These are phyloP conservation scores for Jamesozyma jinghongensis DNA, from an alignment of 805 yeast genomes.

Conservation along the genomic window DNA sequence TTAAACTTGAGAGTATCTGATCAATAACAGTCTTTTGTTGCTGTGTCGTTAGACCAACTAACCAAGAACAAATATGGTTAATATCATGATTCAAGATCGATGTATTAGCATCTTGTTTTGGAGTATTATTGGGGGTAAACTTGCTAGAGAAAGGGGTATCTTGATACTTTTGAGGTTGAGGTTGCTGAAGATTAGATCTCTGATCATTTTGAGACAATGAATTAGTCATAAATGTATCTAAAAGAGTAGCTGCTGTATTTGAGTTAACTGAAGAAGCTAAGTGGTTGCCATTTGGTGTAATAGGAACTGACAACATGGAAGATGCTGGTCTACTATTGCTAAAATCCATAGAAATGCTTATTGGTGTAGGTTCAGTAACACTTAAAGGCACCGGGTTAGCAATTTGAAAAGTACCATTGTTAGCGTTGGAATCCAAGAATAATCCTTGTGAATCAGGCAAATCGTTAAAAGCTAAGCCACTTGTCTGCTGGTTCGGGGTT, in stretches of 20 bases:
- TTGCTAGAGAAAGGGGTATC: slow-evolving; percentile 4
- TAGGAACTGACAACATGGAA: slow-evolving; percentile 16
- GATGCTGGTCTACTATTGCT: background rate
- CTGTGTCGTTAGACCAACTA: slow-evolving; percentile 39
- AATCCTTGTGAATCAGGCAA: background rate
- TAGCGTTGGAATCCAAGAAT: background rate
- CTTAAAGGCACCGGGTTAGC: background rate
- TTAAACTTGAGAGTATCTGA: slow-evolving; percentile 41
- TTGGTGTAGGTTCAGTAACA: background rate
- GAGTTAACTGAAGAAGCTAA: background rate
- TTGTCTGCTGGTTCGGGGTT: background rate
- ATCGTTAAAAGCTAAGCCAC: slow-evolving; percentile 2
- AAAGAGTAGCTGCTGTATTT: background rate
- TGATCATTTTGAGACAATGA: background rate
- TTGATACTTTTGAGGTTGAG: slow-evolving; percentile 7
- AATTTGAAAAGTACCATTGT: background rate
- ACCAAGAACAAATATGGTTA: slow-evolving; percentile 42
- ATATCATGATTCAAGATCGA: slow-evolving; percentile 40
- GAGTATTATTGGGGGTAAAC: background rate
- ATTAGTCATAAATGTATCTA: background rate
- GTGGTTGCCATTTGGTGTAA: slow-evolving; percentile 13
- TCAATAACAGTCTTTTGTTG: slow-evolving; percentile 48
- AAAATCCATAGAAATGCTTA: slow-evolving; percentile 5
- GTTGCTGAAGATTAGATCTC: background rate
- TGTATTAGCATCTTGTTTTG: background rate